phyloP scores from a whole-genome alignment of 805 yeast species.

The Spathaspora girioi region DNA sequence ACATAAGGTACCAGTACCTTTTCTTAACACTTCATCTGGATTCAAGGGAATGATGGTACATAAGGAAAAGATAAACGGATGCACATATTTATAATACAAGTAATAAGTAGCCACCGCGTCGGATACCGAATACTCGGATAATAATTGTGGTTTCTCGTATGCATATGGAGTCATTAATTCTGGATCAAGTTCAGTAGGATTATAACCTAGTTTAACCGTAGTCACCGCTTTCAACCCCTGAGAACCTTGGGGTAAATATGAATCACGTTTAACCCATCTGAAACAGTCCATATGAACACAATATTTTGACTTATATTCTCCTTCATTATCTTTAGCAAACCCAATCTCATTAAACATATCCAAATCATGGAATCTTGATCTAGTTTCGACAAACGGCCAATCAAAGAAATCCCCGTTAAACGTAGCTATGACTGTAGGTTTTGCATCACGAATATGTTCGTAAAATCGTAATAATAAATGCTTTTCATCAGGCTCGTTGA shows the following conservation, averaged over 20 bases:
- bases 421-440: slow-evolving; percentile 96
- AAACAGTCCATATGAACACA: slow-evolving; percentile 97
- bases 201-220: slow-evolving; percentile 89
- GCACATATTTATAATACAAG: slow-evolving; percentile 92
- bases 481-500: slow-evolving; percentile 85
- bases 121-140: slow-evolving; percentile 96
- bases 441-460: slow-evolving; percentile 82
- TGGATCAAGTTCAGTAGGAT: slow-evolving; percentile 95
- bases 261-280: slow-evolving; percentile 97
- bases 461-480: slow-evolving; percentile 73
- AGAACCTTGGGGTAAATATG: slow-evolving; percentile 96
- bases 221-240: slow-evolving; percentile 98
- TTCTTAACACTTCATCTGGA: slow-evolving; percentile 93
- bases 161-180: slow-evolving; percentile 99
- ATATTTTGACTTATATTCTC: slow-evolving; percentile 86
- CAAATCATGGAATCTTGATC: slow-evolving; percentile 80
- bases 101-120: slow-evolving; percentile 99
- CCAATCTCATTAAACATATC: slow-evolving; percentile 93
- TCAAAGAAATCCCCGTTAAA: slow-evolving; percentile 98
- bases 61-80: slow-evolving; percentile 92
- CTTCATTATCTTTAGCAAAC: slow-evolving; percentile 82
- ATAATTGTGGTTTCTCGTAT: slow-evolving; percentile 81
- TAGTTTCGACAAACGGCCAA: slow-evolving; percentile 96
- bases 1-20: slow-evolving; percentile 98
- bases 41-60: slow-evolving; percentile 94